These are phyloP conservation scores for Mucor circinelloides DNA, from an alignment of 371 early-diverging fungal species.

Conservation along the genomic window DNA sequence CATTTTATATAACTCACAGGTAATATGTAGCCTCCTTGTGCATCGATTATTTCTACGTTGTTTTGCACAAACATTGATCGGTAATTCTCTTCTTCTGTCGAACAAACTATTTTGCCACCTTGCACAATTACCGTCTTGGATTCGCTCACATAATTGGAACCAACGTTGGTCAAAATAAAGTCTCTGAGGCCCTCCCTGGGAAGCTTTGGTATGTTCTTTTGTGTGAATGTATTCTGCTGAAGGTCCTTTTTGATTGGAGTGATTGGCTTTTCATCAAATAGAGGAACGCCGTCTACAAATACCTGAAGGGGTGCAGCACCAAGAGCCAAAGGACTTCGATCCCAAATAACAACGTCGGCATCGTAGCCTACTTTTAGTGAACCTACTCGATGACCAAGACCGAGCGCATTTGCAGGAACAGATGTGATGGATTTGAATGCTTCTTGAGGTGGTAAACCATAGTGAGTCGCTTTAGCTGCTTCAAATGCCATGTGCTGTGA, in stretches of 20 bases:
- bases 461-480: slow-evolving; percentile 73
- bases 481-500: slow-evolving; percentile 70
- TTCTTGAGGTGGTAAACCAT: slow-evolving; percentile 62
- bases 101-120: slow-evolving; percentile 51
- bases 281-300: slow-evolving; percentile 70
- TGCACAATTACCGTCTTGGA: slow-evolving; percentile 39
- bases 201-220: background rate
- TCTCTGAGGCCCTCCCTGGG: slow-evolving; percentile 3
- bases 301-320: slow-evolving; percentile 75
- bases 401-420: slow-evolving; percentile 71
- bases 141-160: background rate
- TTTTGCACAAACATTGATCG: background rate
- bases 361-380: slow-evolving; percentile 67
- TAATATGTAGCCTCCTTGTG: slow-evolving; percentile 41
- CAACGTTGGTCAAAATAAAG: slow-evolving; percentile 1
- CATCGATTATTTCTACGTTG: slow-evolving; percentile 13
- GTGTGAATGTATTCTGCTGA: background rate
- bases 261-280: slow-evolving; percentile 32
- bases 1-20: slow-evolving; percentile 28
- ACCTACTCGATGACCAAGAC: slow-evolving; percentile 71
- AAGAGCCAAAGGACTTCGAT: slow-evolving; percentile 63
- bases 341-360: slow-evolving; percentile 79
- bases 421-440: slow-evolving; percentile 72
- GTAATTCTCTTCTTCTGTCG: background rate
- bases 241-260: background rate